These are phyloP conservation scores for Carpinus fangiana DNA, from an alignment of 306 rosid species.

Conservation along the genomic window DNA sequence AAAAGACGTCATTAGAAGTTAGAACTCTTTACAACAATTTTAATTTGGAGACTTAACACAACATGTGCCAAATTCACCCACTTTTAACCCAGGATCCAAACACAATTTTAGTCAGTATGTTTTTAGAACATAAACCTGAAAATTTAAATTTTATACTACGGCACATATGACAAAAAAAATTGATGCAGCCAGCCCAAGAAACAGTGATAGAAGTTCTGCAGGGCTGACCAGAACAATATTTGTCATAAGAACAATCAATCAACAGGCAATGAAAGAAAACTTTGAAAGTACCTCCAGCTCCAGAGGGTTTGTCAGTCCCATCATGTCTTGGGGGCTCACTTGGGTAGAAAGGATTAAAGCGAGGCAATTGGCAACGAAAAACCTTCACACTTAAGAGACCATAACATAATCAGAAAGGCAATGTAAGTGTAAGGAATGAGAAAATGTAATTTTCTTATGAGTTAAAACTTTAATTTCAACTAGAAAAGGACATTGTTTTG, in stretches of 20 bases:
- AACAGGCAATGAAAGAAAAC: not conserved
- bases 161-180: not conserved
- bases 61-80: not conserved
- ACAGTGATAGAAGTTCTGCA: not conserved
- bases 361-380: slow-evolving; percentile 72
- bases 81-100: not conserved
- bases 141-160: not conserved
- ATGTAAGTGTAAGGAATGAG: slow-evolving; percentile 2
- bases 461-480: not conserved
- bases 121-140: not conserved
- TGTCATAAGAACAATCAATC: not conserved
- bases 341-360: slow-evolving; percentile 66
- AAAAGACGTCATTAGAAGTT: not conserved
- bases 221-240: not conserved
- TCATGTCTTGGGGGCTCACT: slow-evolving; percentile 51
- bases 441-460: slow-evolving; percentile 5
- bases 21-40: not conserved
- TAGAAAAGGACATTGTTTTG: not conserved
- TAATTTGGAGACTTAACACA: not conserved
- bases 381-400: slow-evolving; percentile 78
- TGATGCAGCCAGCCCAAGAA: not conserved
- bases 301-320: slow-evolving; percentile 48
- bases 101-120: not conserved
- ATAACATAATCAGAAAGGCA: slow-evolving; percentile 29
- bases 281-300: slow-evolving; percentile 55